Percentiles rank a stretch among this genome's conserved stretches.
phyloP scores from a whole-genome alignment of 2,329 filamentous ascomycete genomes.

The Shiraia bambusicola region DNA sequence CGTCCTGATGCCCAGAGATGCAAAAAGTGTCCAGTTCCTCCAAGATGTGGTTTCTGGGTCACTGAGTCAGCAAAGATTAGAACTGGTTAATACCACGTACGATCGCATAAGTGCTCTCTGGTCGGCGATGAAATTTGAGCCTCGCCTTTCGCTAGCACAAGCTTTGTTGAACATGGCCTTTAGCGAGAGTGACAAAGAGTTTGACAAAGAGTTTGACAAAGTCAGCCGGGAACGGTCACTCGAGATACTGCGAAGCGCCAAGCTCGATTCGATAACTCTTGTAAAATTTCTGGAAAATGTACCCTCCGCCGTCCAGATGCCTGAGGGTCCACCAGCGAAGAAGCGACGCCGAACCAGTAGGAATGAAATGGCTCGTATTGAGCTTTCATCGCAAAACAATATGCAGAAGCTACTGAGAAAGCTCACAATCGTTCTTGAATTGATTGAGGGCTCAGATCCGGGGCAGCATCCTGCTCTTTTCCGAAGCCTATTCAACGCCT shows the following conservation, averaged over 20 bases:
- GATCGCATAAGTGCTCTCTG: slow-evolving; percentile 70
- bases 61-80: slow-evolving; percentile 48
- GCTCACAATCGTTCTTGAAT: slow-evolving; percentile 82
- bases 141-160: slow-evolving; percentile 61
- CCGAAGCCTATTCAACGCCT: slow-evolving; percentile 74
- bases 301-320: slow-evolving; percentile 71
- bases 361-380: slow-evolving; percentile 64
- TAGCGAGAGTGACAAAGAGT: slow-evolving; percentile 38
- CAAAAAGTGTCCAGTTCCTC: slow-evolving; percentile 59
- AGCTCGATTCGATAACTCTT: slow-evolving; percentile 73
- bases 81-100: slow-evolving; percentile 67
- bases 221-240: slow-evolving; percentile 59
- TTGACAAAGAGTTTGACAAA: slow-evolving; percentile 33
- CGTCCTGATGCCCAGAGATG: slow-evolving; percentile 58
- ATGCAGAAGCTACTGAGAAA: slow-evolving; percentile 69
- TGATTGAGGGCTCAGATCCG: slow-evolving; percentile 79
- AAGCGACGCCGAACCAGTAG: slow-evolving; percentile 80
- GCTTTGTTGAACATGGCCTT: slow-evolving; percentile 65
- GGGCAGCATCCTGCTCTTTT: slow-evolving; percentile 75
- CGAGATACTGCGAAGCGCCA: slow-evolving; percentile 70
- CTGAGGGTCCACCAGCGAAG: slow-evolving; percentile 69
- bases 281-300: slow-evolving; percentile 72
- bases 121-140: slow-evolving; percentile 67
- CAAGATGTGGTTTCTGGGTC: slow-evolving; percentile 53
- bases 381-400: slow-evolving; percentile 64